Base-by-base conservation (phyloP, 106 monocot species). In the Iris macrosiphon region DNA sequence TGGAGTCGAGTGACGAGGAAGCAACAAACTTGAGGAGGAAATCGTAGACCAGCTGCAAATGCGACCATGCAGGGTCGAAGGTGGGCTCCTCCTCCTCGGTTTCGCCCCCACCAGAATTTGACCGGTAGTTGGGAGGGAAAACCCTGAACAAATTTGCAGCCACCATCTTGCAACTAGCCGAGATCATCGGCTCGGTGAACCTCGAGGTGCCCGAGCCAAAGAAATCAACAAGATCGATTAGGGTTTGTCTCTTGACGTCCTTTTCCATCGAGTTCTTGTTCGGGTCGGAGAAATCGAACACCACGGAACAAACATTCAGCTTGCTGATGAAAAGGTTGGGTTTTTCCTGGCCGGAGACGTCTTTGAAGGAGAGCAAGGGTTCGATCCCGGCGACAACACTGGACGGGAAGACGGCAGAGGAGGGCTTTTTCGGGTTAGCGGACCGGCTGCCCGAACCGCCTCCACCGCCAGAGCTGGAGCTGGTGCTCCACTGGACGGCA, bases 11-110 rank as follows among this genome's bases (percentile, higher is more conserved):
- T 1, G 72, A 82, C 2, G 70, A 55, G 4, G 79, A 92, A 4
- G 69, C 72, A 29, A 92, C 62, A 37, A 86, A 86, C 31, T 84
- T 86, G 29, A 82, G 73, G 27, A 92, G 66, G 25, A 92, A 62
- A 31, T 92, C 92, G 61, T 86, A 92, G 3, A 92, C 82, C 29
- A 86, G 42, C 49, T 86, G 86, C 68, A 92, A 68, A 65, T 86
- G 92, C 54, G 64, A 61, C 92, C 92, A 92, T 13, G 79, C 75
- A 15, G 92, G 92, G 58, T 92, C 92, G 68, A 92, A 92, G 52
- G 61, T 82, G 8, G 86, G 86, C 52, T 92, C 92, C 2, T 92
- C 92, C 19, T 92, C 92, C 15, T 92, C 92, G 23, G 59, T 63
- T 73, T 92, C 92, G 2, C 79, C 74, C 9, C 72, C 73, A 19